These are phyloP conservation scores for Beauveria varroae DNA, from an alignment of 2,329 filamentous ascomycete genomes.

Conservation along the genomic window DNA sequence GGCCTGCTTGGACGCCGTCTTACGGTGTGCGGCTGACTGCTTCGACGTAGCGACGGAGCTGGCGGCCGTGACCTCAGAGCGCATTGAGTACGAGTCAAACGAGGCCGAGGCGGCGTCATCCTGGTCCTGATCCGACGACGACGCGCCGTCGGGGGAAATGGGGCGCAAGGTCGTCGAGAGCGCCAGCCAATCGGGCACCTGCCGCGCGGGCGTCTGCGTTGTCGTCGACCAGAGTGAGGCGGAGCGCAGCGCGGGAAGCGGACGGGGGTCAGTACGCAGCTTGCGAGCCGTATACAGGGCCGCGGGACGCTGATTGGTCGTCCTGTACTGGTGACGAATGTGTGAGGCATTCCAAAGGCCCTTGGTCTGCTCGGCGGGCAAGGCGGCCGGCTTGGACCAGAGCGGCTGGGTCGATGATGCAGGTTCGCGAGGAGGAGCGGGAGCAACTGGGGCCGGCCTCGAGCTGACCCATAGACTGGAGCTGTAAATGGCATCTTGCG, in stretches of 20 bases:
- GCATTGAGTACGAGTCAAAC: slow-evolving; percentile 4
- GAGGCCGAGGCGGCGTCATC: neutral
- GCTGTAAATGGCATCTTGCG: neutral
- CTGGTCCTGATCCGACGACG: slow-evolving; percentile 1
- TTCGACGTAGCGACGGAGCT: neutral
- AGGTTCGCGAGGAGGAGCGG: slow-evolving; percentile 3
- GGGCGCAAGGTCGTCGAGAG: slow-evolving; percentile 3
- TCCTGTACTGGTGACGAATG: slow-evolving; percentile 21
- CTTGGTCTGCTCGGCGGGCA: slow-evolving; percentile 8
- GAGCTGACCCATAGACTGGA: neutral
- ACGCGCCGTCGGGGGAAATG: neutral
- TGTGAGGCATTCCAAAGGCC: slow-evolving; percentile 18
- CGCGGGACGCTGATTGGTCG: slow-evolving; percentile 25
- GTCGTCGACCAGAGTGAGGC: slow-evolving; percentile 26
- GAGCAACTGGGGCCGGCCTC: neutral
- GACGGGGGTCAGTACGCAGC: slow-evolving; percentile 21
- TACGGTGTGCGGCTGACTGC: neutral
- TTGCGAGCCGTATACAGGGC: slow-evolving; percentile 28
- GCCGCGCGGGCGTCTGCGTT: neutral
- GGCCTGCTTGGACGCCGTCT: slow-evolving; percentile 4
- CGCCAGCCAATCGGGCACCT: slow-evolving; percentile 15
- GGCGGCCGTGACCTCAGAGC: slow-evolving; percentile 5
- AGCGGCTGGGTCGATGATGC: neutral
- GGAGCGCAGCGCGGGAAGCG: slow-evolving; percentile 25
- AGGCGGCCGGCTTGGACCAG: neutral